Conservation (phyloP, 202 grass and related monocot species). For the Bolboschoenoplectus hybrid region DNA sequence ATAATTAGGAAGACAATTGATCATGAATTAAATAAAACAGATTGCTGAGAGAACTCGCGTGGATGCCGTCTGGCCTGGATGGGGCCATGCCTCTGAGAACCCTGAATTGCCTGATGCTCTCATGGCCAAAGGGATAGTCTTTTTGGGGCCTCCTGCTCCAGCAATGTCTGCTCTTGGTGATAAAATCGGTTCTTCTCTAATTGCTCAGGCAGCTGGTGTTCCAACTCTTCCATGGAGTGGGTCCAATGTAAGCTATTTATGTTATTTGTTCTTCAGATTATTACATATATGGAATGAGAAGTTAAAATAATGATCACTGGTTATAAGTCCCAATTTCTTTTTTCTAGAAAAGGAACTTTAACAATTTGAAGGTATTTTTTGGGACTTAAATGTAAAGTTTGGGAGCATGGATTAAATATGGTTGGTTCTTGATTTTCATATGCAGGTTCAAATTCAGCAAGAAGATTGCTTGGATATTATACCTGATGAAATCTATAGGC, state of each 20-base stretch:
- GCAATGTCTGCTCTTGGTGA: constrained; percentile 91
- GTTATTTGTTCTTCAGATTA: constrained; percentile 41
- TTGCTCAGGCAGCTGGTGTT: constrained; percentile 97
- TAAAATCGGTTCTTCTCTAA: constrained; percentile 99
- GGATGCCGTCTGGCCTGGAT: constrained; percentile 98
- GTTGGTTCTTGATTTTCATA: constrained; percentile 12
- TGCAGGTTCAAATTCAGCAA: constrained; percentile 74
- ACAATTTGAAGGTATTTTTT: neutral
- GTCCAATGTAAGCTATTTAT: constrained; percentile 69
- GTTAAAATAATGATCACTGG: neutral
- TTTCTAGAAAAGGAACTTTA: constrained; percentile 7
- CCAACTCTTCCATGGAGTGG: constrained; percentile 99
- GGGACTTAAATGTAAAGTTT: neutral
- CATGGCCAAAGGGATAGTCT: constrained; percentile 78
- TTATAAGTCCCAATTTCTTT: neutral
- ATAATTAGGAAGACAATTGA: constrained; percentile 10
- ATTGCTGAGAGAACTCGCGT: constrained; percentile 96
- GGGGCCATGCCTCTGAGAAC: constrained; percentile 98
- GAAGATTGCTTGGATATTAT: constrained; percentile 74
- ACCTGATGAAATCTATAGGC: constrained; percentile 82
- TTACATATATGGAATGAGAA: neutral
- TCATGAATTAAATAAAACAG: constrained; percentile 40
- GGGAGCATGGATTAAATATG: constrained; percentile 4
- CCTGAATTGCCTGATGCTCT: constrained; percentile 93
- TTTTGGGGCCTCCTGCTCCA: constrained; percentile 87